Percentiles rank a stretch among this genome's conserved stretches.
Conservation (phyloP, 148 eudicot species). For the Vaccinium macrocarpon region DNA sequence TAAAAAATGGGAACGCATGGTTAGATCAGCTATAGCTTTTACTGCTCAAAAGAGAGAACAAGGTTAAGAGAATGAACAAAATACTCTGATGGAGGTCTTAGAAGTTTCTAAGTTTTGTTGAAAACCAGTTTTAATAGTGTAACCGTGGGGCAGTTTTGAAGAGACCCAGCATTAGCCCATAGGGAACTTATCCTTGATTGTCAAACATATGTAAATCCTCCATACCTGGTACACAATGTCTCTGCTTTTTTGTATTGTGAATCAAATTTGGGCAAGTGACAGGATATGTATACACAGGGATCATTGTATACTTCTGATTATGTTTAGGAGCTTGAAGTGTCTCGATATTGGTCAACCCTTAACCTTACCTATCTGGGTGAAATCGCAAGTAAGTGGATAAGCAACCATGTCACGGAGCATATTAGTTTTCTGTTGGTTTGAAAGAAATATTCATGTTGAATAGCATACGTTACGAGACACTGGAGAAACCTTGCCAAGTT, state of each 20-base stretch:
- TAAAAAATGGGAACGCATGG: not conserved
- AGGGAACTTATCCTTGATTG: not conserved
- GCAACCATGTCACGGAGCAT: not conserved
- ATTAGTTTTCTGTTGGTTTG: not conserved
- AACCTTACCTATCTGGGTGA: not conserved
- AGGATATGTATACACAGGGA: not conserved
- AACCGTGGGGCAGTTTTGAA: not conserved
- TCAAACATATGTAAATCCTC: not conserved
- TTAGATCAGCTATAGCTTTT: not conserved
- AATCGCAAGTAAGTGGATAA: not conserved
- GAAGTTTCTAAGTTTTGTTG: not conserved
- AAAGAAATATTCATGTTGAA: not conserved
- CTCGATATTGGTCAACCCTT: not conserved
- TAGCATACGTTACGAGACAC: not conserved
- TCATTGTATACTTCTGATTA: not conserved
- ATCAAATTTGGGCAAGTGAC: not conserved
- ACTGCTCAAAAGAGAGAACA: conserved; percentile 6
- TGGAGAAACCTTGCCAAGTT: not conserved
- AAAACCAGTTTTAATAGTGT: not conserved
- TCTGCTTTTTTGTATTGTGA: not conserved
- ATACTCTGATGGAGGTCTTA: not conserved
- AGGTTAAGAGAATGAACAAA: not conserved
- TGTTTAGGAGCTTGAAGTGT: not conserved
- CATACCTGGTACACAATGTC: not conserved
- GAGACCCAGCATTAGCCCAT: not conserved